Base-by-base conservation (phyloP, 2,329 filamentous ascomycete genomes). In the Trichoderma sp. region DNA sequence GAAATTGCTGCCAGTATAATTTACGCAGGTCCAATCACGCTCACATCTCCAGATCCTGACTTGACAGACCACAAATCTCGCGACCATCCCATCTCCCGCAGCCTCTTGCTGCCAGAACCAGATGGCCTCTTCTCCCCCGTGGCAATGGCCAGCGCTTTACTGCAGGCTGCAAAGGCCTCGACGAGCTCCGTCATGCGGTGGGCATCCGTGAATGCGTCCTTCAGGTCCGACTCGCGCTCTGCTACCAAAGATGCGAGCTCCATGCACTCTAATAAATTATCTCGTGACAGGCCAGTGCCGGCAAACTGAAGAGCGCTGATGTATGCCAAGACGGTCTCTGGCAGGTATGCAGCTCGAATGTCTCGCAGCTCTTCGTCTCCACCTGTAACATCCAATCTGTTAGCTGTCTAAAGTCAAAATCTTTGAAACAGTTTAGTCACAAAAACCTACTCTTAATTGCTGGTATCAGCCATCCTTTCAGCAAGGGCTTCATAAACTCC, bases 241-340 rank as follows among this genome's bases (percentile, higher is more conserved):
- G 95, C 93, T 61, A 97, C 86, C 2, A 89, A 77, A 1, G 90
- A 89, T 1, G 93, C 90, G 18, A 99, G 83, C 69, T 97, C 92
- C 91, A 99, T 95, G 74, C 90, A 92, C 76, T 95, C 90, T 30
- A 96, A 85, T 21, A 97, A 84, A 72, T 91, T 87, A 69, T 95
- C 92, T 54, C 93, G 89, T 56, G 89, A 90, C 54, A 96, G 82
- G 59, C 88, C 85, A 58, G 89, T 89, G 4, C 93, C 93, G 0
- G 91, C 91, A 75, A 91, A 91, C 77, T 96, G 91, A 60, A 98
- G 83, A 1, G 91, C 90, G 74, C 87, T 90, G 76, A 96, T 88
- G 77, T 96, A 97, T 3, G 91, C 92, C 60, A 99, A 85, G 52
- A 97, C 84, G 21, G 92, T 87, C 77, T 97, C 94, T 2, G 96